phyloP scores from a whole-genome alignment of 1,284 basidiomycete genomes.

The Trichosporon sp. region DNA sequence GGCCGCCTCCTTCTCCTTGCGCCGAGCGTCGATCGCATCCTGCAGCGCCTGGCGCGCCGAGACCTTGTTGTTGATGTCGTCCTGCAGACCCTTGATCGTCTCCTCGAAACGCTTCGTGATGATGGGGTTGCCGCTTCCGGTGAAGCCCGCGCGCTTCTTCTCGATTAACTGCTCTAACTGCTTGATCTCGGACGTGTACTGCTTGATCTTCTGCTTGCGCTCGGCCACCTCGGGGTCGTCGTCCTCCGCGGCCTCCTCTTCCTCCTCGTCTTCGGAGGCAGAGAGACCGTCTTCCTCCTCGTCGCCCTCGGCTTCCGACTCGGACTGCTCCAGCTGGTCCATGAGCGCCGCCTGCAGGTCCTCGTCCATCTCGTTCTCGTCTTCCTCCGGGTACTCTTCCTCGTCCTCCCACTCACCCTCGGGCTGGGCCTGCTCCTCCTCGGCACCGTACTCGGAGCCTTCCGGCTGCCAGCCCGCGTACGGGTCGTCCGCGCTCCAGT shows the following conservation, averaged over 20 bases:
- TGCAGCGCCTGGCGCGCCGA: slow-evolving; percentile 53
- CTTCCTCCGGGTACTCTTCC: slow-evolving; percentile 23
- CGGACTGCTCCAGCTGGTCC: slow-evolving; percentile 32
- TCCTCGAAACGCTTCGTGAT: slow-evolving; percentile 93
- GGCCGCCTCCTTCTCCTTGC: slow-evolving; percentile 13
- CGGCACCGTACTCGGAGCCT: slow-evolving; percentile 57
- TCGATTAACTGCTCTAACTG: slow-evolving; percentile 81
- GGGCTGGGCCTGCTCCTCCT: slow-evolving; percentile 33
- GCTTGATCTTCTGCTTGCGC: slow-evolving; percentile 57
- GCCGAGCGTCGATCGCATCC: slow-evolving; percentile 33
- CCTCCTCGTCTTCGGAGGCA: slow-evolving; percentile 64
- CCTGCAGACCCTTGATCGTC: slow-evolving; percentile 75
- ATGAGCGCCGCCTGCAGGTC: slow-evolving; percentile 39
- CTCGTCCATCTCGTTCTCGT: slow-evolving; percentile 30
- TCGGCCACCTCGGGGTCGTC: slow-evolving; percentile 59
- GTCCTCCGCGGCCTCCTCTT: slow-evolving; percentile 59
- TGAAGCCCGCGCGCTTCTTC: slow-evolving; percentile 79
- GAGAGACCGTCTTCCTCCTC: slow-evolving; percentile 26
- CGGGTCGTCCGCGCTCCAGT: slow-evolving; percentile 35
- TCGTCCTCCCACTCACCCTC: slow-evolving; percentile 39
- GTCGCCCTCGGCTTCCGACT: slow-evolving; percentile 26
- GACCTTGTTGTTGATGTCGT: slow-evolving; percentile 80
- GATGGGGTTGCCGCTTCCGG: slow-evolving; percentile 71
- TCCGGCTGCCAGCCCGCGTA: slow-evolving; percentile 45
- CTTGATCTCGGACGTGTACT: slow-evolving; percentile 81